Base-by-base conservation (phyloP, 352 stramenopile genomes). In the Globisporangium lucens region DNA sequence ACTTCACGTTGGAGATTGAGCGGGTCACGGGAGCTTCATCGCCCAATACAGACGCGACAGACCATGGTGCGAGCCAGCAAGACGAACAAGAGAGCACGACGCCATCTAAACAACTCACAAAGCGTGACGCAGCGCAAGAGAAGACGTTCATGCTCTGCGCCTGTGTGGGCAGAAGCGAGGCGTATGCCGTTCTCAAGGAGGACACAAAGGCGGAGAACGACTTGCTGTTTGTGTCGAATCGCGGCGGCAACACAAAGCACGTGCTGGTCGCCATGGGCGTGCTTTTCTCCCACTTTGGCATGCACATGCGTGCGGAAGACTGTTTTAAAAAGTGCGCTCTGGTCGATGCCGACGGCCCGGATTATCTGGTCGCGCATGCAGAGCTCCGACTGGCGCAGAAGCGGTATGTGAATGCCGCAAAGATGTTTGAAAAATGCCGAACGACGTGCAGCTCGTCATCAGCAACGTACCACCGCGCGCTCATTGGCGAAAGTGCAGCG, bases 261-360 rank as follows among this genome's bases (percentile, higher is more conserved):
- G 62, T 60, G 3, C 66, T 80, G 20, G 56, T 87, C 1, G 66
- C 79, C 12, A 89, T 87, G 79, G 79, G 81, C 24, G 74, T 73
- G 24, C 74, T 89, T 22, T 87, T 83, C 56, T 75, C 75, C 17
- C 73, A 77, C 24, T 82, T 87, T 13, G 81, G 81, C 0, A 82
- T 89, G 75, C 72, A 80, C 46, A 67, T 83, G 59, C 79, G 81
- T 12, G 79, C 81, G 0, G 77, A 87, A n/a, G 30, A 52, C 10
- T 85, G 77, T 61, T 79, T 86, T 41, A 72, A 86, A 2, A 61
- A 71, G 20, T 80, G 74, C 63, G 70, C 75, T 0, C 62, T 56
- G n/a, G 41, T 77, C 3, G 74, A 85, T 27, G 55, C 47, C 2
- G 62, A 73, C 0, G 69, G 87, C 30, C 72, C 79, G 2, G 71